Conservation (phyloP, 768 basidiomycete genomes). For the Clitopilus passeckerianus region DNA sequence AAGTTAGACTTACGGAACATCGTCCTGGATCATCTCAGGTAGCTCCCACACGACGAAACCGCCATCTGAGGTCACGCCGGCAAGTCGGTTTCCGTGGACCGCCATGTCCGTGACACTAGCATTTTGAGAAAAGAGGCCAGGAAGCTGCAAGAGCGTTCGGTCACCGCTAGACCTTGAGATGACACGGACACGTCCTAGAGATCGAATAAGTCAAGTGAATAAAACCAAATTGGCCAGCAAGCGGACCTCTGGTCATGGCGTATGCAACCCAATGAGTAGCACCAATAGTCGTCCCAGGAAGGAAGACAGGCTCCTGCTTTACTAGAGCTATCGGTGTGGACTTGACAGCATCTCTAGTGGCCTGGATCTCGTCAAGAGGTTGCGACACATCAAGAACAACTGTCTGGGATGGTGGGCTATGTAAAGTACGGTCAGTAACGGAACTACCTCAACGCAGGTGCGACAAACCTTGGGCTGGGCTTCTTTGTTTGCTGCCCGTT, state of each 20-base stretch:
- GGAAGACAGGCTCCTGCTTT: conserved; percentile 78
- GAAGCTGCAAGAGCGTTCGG: conserved; percentile 79
- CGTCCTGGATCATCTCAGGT: conserved; percentile 78
- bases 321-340: conserved; percentile 90
- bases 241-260: conserved; percentile 78
- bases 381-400: conserved; percentile 76
- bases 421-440: conserved; percentile 3
- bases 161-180: conserved; percentile 87
- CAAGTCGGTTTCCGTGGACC: conserved; percentile 75
- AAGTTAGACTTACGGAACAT: conserved; percentile 64
- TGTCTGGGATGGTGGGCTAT: conserved; percentile 60
- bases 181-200: conserved; percentile 72
- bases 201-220: conserved; percentile 3
- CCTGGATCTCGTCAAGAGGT: conserved; percentile 68
- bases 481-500: conserved; percentile 40
- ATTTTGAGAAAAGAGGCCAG: conserved; percentile 49
- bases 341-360: conserved; percentile 71
- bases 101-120: conserved; percentile 84
- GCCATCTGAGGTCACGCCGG: conserved; percentile 84
- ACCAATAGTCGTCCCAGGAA: conserved; percentile 84
- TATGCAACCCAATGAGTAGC: conserved; percentile 93
- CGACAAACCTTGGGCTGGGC: conserved; percentile 45
- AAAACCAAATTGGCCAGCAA: not conserved
- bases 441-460: not conserved
- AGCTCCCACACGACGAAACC: conserved; percentile 89